Evolutionary conservation across 164 flowering plant genomes (phyloP), one percentile per base, ranked within the genome.

Genomic region (Taxillus chinensis): DNA sequence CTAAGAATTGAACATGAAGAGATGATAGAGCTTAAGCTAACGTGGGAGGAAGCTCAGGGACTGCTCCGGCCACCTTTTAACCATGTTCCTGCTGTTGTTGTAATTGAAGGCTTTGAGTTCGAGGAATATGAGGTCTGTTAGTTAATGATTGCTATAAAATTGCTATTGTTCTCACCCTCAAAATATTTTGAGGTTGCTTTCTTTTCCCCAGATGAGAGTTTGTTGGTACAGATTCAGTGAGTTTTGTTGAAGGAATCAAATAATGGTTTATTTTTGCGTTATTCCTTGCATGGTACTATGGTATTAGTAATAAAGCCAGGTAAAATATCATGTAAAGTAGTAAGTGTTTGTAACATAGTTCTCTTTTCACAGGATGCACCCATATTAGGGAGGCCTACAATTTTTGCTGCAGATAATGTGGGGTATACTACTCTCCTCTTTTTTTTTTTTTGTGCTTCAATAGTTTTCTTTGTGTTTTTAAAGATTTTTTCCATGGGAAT

Each of bases 1-100:
- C 68, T 83, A 4, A 73, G 71, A 62, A 75, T 86, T 65, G 89
- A 84, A 37, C 77, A 63, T 61, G 85, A 72, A 65, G 89, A 88
- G 64, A 10, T 79, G 67, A 73, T 85, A 39, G 86, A 83, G 73
- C 77, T 93, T 70, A 90, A 87, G 72, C 41, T 93, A 62, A 88
- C 92, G 3, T 85, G 88, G 89, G 93, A 86, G 72, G 89, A 85
- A 80, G 96, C 92, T 67, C 98, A 93, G 73, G 86, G 82, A 46
- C 71, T 90, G 67, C 83, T 93, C 27, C 93, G 86, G 3, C 86
- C 96, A 5, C 83, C 95, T 70, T 74, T 74, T 41, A 77, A 76
- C 58, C 72, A 63, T 67, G 62, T 59, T 39, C 89, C 98, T 11
- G 82, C 66, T 63, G 53, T 86, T 64, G 76, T 83, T 63, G 70